Percentiles rank a stretch among this genome's conserved stretches.
These are phyloP conservation scores for Fraxinus pennsylvanica DNA, from an alignment of 257 asterid species.

Conservation along the genomic window DNA sequence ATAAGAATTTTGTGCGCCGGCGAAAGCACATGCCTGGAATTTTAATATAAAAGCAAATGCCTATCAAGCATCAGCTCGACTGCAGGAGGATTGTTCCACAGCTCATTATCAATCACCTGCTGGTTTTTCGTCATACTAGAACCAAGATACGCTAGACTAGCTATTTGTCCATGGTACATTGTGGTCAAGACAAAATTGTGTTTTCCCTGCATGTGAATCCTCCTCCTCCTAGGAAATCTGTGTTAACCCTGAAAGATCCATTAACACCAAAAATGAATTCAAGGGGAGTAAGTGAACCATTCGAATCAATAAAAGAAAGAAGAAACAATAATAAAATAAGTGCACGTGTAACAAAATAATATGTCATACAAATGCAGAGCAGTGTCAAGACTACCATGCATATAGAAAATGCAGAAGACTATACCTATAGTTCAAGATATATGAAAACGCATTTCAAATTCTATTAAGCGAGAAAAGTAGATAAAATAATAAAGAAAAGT, in stretches of 20 bases:
- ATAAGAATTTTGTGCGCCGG: constrained; percentile 28
- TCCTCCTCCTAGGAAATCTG: constrained; percentile 18
- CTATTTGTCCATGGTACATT: constrained; percentile 17
- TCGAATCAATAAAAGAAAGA: not conserved
- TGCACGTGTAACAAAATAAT: not conserved
- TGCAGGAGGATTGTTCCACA: constrained; percentile 10
- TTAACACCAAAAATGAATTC: not conserved
- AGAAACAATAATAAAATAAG: not conserved
- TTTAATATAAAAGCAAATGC: constrained; percentile 33
- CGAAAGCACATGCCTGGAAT: constrained; percentile 25
- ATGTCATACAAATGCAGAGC: not conserved
- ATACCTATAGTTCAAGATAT: not conserved
- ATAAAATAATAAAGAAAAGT: not conserved
- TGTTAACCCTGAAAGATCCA: constrained; percentile 32
- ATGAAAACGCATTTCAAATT: not conserved
- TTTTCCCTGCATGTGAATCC: constrained; percentile 18
- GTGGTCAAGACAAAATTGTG: constrained; percentile 35
- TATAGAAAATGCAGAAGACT: not conserved
- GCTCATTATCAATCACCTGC: constrained; percentile 23
- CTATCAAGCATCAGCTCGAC: constrained; percentile 21
- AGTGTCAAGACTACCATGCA: not conserved
- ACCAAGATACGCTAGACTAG: constrained; percentile 19
- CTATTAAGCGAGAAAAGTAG: not conserved
- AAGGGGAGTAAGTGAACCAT: constrained; percentile 1
- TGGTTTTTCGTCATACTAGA: constrained; percentile 16